A percentile compares a stretch with the other conserved stretches of the same genome.
phyloP scores from a whole-genome alignment of 1,284 basidiomycete genomes.

The Hymenochaete sp. region DNA sequence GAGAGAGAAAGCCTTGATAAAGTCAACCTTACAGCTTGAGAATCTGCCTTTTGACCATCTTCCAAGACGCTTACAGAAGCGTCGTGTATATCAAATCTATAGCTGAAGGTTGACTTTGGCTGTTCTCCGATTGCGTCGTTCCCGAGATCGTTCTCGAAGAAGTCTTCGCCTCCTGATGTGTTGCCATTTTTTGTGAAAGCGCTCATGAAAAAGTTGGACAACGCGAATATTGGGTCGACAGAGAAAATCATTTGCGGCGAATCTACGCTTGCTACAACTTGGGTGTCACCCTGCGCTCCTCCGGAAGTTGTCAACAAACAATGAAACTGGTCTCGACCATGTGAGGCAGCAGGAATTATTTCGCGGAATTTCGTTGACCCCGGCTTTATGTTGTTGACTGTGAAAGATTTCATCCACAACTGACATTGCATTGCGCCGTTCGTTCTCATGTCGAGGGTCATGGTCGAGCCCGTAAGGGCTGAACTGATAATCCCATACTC shows the following conservation, averaged over 20 bases:
- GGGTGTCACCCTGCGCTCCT: conserved; percentile 45
- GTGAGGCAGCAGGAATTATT: conserved; percentile 86
- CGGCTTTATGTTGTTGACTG: conserved; percentile 82
- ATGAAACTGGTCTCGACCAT: conserved; percentile 94
- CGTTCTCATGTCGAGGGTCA: conserved; percentile 80
- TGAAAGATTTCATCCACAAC: conserved; percentile 82
- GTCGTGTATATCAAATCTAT: conserved; percentile 88
- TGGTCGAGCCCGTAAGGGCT: conserved; percentile 70
- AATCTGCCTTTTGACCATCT: conserved; percentile 70
- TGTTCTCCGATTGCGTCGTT: conserved; percentile 16
- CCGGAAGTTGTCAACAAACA: conserved; percentile 78
- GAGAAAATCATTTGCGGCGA: conserved; percentile 93
- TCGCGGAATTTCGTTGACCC: conserved; percentile 86
- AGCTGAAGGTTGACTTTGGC: conserved; percentile 34
- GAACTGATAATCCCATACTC: conserved; percentile 83
- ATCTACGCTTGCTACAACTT: conserved; percentile 85
- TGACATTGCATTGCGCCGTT: conserved; percentile 84
- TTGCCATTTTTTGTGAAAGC: conserved; percentile 37
- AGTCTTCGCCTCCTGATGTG: conserved; percentile 20
- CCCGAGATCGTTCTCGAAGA: conserved; percentile 19
- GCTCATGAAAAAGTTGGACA: conserved; percentile 79
- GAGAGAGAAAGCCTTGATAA: conserved; percentile 86
- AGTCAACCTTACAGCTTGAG: conserved; percentile 82
- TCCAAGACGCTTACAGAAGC: conserved; percentile 88
- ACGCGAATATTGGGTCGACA: conserved; percentile 84